Evolutionary conservation across 495 filamentous ascomycete genomes (phyloP).

Genomic region (Eremomyces bilateralis): DNA sequence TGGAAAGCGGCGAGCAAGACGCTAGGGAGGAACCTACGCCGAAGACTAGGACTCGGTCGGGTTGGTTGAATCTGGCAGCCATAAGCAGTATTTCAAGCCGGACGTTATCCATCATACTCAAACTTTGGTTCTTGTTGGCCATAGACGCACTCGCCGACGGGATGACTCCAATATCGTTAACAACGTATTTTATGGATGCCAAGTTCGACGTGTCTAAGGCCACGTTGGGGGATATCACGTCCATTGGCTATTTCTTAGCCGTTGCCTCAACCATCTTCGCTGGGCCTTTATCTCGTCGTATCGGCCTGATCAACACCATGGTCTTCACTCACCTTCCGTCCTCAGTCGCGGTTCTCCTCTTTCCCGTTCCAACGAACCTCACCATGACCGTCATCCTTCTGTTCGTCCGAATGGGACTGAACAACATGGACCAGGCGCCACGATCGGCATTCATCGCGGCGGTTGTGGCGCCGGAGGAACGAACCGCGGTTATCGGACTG

Average conservation of each 20-base stretch:
- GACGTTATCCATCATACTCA: constrained; percentile 35
- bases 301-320: constrained; percentile 69
- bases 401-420: constrained; percentile 31
- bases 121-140: constrained; percentile 50
- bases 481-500: constrained; percentile 38
- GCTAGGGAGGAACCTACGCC: not conserved
- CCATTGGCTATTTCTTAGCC: constrained; percentile 39
- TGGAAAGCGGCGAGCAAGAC: constrained; percentile 2
- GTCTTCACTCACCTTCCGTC: constrained; percentile 65
- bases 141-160: constrained; percentile 60
- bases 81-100: constrained; percentile 13
- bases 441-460: constrained; percentile 58
- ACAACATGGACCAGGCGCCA: constrained; percentile 62
- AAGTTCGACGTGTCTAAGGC: constrained; percentile 50
- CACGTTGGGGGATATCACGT: constrained; percentile 34
- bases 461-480: constrained; percentile 45
- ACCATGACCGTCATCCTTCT: constrained; percentile 40
- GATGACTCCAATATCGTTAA: constrained; percentile 33
- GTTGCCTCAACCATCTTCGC: constrained; percentile 46
- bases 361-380: constrained; percentile 34
- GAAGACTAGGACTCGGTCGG: not conserved
- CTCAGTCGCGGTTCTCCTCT: constrained; percentile 41
- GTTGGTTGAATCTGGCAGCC: constrained; percentile 4
- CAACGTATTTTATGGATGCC: constrained; percentile 41
- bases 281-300: constrained; percentile 46